Evolutionary conservation across 2,329 filamentous ascomycete species (phyloP), one percentile per base, ranked within the genome.

Genomic region (Sporothrix phasma): DNA sequence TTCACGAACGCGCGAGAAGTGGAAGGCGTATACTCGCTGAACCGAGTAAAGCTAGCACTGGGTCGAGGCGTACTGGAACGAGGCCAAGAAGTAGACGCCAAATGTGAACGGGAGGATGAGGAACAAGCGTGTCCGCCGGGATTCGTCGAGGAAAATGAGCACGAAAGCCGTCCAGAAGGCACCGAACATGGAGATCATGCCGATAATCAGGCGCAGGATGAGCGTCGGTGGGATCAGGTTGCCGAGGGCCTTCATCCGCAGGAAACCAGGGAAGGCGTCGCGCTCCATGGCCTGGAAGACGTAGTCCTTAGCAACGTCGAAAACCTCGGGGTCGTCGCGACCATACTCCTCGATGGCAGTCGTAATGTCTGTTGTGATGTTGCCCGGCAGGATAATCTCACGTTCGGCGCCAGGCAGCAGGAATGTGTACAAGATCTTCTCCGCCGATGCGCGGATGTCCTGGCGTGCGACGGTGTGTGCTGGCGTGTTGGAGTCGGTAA

Each of bases 201-300:
- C 94, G 69, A 96, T 74, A 53, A 96, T 91, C 61, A 97, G 79
- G 62, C 94, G 84, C 69, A 95, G 81, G 72, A 97, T 85, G 69
- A 96, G 87, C 54, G 91, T 96, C 17, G 93, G 86, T 3, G 93
- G 94, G 31, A 99, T 93, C 15, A 99, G 82, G 72, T 99, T 99
- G 66, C 95, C 95, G 26, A 99, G 81, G 2, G 94, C 94, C 78
- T 97, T 97, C 77, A 91, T 90, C 72, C 93, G 85, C 65, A 99
- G 81, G 76, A 99, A 99, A 0, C 93, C 93, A 0, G 95, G 94
- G 74, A 96, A 99, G n/a, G 95, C 94, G 77, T 99, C 94, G 64
- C 95, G 86, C 77, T 99, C 95, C 94, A 99, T 99, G 39, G 95
- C 95, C 77, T 99, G 95, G 76, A 97, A 99, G 67, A 97, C 94